Conservation (phyloP, 2,329 filamentous ascomycete species). For the Fusarium illudens region DNA sequence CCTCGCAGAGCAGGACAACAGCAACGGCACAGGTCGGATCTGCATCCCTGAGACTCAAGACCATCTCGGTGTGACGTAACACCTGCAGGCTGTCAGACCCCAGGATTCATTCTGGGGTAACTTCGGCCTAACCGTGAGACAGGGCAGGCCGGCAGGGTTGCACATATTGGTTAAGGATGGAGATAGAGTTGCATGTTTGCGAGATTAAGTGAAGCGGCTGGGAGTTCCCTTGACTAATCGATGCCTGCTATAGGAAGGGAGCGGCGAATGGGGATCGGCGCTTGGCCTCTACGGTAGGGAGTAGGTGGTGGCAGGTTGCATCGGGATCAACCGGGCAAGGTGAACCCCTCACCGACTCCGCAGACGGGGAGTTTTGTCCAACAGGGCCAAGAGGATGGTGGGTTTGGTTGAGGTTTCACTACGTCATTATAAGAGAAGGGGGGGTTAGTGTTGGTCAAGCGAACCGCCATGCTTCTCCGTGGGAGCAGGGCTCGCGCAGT, state of each 20-base stretch:
- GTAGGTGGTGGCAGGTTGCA: not conserved
- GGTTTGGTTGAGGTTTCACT: not conserved
- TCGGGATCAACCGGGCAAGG: not conserved
- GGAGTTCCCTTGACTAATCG: not conserved
- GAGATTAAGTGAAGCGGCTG: not conserved
- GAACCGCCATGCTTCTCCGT: not conserved
- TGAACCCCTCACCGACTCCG: not conserved
- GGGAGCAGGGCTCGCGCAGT: not conserved
- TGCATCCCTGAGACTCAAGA: not conserved
- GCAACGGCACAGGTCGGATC: not conserved
- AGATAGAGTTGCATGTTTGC: slow-evolving; percentile 2
- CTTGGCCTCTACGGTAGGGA: not conserved
- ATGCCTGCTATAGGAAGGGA: not conserved
- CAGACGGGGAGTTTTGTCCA: not conserved
- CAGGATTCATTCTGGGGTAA: not conserved
- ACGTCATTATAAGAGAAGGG: not conserved
- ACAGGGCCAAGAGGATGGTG: not conserved
- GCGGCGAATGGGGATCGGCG: not conserved
- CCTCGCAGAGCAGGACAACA: not conserved
- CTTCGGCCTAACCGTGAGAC: not conserved
- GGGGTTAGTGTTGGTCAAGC: not conserved
- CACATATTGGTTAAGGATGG: slow-evolving; percentile 1
- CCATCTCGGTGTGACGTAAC: not conserved
- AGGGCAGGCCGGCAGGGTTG: too few species aligned
- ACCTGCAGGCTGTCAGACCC: not conserved